Evolutionary conservation across 2,329 filamentous ascomycete species (phyloP).

Genomic region (Ophiocordyceps sinensis): DNA sequence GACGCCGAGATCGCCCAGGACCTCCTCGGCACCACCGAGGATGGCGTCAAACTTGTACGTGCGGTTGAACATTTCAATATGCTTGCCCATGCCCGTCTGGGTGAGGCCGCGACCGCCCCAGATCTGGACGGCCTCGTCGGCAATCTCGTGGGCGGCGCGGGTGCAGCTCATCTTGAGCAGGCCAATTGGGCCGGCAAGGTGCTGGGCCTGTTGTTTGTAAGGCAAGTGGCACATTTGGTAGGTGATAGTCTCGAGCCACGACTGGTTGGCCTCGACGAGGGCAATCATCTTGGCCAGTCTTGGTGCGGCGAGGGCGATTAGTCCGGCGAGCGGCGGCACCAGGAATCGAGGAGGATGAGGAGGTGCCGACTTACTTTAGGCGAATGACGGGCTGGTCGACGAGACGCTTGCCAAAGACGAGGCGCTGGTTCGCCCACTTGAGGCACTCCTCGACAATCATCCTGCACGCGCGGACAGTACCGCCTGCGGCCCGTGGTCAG

Average conservation of each 20-base stretch:
- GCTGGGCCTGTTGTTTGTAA: constrained; percentile 59
- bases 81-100: constrained; percentile 66
- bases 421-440: constrained; percentile 78
- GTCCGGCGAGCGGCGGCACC: not conserved
- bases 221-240: constrained; percentile 82
- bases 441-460: constrained; percentile 68
- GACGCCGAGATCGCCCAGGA: constrained; percentile 67
- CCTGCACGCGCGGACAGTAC: constrained; percentile 48
- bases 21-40: constrained; percentile 70
- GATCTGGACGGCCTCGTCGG: constrained; percentile 73
- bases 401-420: constrained; percentile 71
- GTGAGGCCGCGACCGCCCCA: constrained; percentile 74
- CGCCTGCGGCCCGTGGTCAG: constrained; percentile 18
- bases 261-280: constrained; percentile 65
- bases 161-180: constrained; percentile 70
- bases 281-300: constrained; percentile 78
- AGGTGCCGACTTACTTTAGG: constrained; percentile 44
- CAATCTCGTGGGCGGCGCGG: constrained; percentile 65
- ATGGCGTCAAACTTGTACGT: constrained; percentile 74
- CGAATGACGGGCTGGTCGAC: constrained; percentile 74
- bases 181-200: constrained; percentile 68
- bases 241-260: constrained; percentile 72
- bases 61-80: constrained; percentile 73
- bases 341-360: not conserved
- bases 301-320: constrained; percentile 1